These are phyloP conservation scores for Solioccasus polychromus DNA, from an alignment of 768 basidiomycete species.

Conservation along the genomic window DNA sequence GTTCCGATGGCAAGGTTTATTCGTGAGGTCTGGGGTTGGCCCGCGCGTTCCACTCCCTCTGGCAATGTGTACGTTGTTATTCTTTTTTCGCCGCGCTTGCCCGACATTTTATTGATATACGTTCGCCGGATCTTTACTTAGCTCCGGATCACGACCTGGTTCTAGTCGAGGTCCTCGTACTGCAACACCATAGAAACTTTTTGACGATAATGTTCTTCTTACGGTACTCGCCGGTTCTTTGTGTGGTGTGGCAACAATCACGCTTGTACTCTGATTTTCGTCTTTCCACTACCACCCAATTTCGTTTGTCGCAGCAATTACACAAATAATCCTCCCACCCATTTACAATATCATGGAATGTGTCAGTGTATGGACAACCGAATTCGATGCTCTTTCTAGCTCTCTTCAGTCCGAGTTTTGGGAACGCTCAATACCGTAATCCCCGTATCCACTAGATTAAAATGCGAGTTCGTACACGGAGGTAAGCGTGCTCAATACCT, in stretches of 20 bases:
- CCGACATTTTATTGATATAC: background rate
- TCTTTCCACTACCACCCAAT: conserved; percentile 9
- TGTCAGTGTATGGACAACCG: conserved; percentile 19
- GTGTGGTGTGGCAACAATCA: conserved; percentile 18
- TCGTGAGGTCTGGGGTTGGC: conserved; percentile 81
- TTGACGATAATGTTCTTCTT: background rate
- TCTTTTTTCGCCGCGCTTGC: background rate
- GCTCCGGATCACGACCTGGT: conserved; percentile 26
- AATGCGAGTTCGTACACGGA: no score
- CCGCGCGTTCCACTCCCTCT: conserved; percentile 40
- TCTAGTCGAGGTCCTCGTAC: conserved; percentile 29
- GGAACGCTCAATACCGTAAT: background rate
- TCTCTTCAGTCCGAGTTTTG: background rate
- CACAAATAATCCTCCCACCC: conserved; percentile 14
- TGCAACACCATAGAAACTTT: conserved; percentile 24
- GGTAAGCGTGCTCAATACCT: no score
- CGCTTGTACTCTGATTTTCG: conserved; percentile 17
- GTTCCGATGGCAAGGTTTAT: conserved; percentile 91
- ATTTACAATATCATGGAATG: conserved; percentile 13
- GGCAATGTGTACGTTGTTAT: conserved; percentile 23
- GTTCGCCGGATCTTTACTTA: conserved; percentile 1
- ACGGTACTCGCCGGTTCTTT: conserved; percentile 5
- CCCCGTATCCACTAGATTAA: no score
- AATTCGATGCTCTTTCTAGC: conserved; percentile 7
- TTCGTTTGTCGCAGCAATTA: conserved; percentile 21